Evolutionary conservation across 2,329 filamentous ascomycete genomes (phyloP).

Genomic region (Trichothecium sympodiale): DNA sequence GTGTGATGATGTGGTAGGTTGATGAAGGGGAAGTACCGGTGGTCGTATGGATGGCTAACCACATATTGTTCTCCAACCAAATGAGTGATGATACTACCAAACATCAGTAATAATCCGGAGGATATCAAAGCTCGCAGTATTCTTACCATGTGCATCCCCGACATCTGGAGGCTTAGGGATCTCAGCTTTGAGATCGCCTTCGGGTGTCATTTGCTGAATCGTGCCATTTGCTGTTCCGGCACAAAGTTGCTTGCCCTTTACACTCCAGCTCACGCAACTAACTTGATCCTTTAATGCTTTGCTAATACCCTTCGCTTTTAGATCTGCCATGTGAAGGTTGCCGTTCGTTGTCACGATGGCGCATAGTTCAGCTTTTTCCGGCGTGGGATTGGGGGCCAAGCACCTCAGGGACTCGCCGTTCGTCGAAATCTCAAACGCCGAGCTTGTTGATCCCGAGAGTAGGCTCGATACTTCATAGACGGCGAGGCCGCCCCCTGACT

Average conservation of each 20-base stretch:
- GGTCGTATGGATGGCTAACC: constrained; percentile 69
- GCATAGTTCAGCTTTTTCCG: constrained; percentile 61
- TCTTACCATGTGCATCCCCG: constrained; percentile 55
- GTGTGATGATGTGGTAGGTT: constrained; percentile 68
- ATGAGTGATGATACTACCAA: constrained; percentile 60
- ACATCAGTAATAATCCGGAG: constrained; percentile 8
- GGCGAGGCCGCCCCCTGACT: constrained; percentile 68
- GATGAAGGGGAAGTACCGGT: constrained; percentile 48
- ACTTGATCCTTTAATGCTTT: constrained; percentile 59
- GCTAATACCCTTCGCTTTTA: constrained; percentile 58
- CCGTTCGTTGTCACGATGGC: constrained; percentile 73
- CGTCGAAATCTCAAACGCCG: constrained; percentile 66
- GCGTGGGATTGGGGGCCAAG: constrained; percentile 69
- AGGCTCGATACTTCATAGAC: constrained; percentile 69
- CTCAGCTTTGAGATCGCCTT: constrained; percentile 64
- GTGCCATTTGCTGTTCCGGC: constrained; percentile 75
- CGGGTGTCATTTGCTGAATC: constrained; percentile 71
- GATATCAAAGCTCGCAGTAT: constrained; percentile 7
- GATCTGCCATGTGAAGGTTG: constrained; percentile 72
- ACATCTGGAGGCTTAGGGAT: constrained; percentile 68
- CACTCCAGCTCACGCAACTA: constrained; percentile 83
- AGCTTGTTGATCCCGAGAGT: constrained; percentile 51
- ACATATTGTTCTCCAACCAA: constrained; percentile 84
- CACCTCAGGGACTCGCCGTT: constrained; percentile 63
- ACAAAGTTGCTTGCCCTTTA: constrained; percentile 82